These are phyloP conservation scores for Davidsoniella virescens DNA, from an alignment of 2,329 filamentous ascomycete species.

Conservation along the genomic window DNA sequence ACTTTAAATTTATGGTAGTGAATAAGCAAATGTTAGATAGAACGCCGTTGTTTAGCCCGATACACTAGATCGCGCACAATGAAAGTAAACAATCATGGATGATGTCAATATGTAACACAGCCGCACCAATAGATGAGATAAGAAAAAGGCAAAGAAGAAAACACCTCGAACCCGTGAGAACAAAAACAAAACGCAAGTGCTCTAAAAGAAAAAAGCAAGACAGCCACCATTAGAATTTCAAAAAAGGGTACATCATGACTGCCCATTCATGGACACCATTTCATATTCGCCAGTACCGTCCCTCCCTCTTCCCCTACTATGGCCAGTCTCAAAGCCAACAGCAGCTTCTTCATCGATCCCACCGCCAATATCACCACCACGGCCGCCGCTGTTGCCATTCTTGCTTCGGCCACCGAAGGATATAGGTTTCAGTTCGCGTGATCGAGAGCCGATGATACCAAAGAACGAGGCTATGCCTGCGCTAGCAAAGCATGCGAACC, in stretches of 20 bases:
- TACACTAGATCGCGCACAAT: background rate
- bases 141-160: background rate
- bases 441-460: slow-evolving; percentile 82
- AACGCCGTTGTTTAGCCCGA: background rate
- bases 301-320: slow-evolving; percentile 34
- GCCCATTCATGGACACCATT: slow-evolving; percentile 38
- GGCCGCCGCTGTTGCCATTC: slow-evolving; percentile 12
- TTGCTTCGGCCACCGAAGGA: slow-evolving; percentile 53
- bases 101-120: too few species aligned
- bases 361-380: slow-evolving; percentile 15
- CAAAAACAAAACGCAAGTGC: background rate
- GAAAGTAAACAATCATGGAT: background rate
- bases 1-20: background rate
- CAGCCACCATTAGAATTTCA: background rate
- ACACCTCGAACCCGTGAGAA: slow-evolving; percentile 4
- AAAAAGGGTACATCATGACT: background rate
- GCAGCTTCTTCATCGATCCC: slow-evolving; percentile 28
- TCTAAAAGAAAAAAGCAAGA: background rate
- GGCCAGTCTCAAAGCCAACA: slow-evolving; percentile 30
- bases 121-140: background rate
- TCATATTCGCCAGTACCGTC: slow-evolving; percentile 47
- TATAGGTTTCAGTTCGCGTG: slow-evolving; percentile 77
- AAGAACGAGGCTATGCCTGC: slow-evolving; percentile 35
- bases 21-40: background rate
- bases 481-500: slow-evolving; percentile 42